A percentile compares a stretch with the other conserved stretches of the same genome.
These are phyloP conservation scores for Trichoderma orchidacearum DNA, from an alignment of 495 filamentous ascomycete genomes.

Conservation along the genomic window DNA sequence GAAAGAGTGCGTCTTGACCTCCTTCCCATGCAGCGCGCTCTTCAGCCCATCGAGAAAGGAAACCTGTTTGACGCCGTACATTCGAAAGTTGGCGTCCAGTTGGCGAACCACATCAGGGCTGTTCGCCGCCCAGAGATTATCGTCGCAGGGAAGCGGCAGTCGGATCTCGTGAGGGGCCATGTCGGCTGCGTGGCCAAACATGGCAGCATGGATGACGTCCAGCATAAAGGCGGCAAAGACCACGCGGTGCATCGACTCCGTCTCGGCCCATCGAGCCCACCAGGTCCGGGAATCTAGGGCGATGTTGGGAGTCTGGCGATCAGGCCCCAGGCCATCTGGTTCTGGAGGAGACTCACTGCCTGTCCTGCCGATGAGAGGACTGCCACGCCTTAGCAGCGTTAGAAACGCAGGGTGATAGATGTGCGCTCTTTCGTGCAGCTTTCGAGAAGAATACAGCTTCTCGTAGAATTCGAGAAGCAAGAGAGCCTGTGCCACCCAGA, in stretches of 20 bases:
- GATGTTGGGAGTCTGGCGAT: constrained; percentile 29
- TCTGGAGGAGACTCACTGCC: constrained; percentile 78
- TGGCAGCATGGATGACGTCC: constrained; percentile 87
- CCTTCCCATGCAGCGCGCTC: constrained; percentile 73
- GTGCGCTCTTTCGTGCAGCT: constrained; percentile 85
- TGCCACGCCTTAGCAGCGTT: constrained; percentile 83
- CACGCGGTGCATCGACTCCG: constrained; percentile 79
- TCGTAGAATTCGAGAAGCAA: constrained; percentile 86
- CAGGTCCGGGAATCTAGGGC: constrained; percentile 61
- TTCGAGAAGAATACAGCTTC: constrained; percentile 85
- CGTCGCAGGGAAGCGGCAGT: constrained; percentile 87
- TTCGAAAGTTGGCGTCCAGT: constrained; percentile 67
- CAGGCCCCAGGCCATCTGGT: constrained; percentile 33
- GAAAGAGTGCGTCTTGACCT: constrained; percentile 83
- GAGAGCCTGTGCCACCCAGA: constrained; percentile 91
- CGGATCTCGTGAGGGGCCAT: constrained; percentile 96
- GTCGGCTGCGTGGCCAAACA: constrained; percentile 92
- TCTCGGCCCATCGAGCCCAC: constrained; percentile 92
- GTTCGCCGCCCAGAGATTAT: constrained; percentile 83
- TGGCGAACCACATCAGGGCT: constrained; percentile 73
- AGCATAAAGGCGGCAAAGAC: constrained; percentile 94
- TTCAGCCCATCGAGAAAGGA: constrained; percentile 88
- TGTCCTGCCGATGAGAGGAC: constrained; percentile 80
- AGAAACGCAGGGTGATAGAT: constrained; percentile 94
- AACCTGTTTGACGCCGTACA: constrained; percentile 71